Percentiles rank a stretch among this genome's conserved stretches.
These are phyloP conservation scores for Jacaranda mimosifolia DNA, from an alignment of 257 asterid genomes.

Conservation along the genomic window DNA sequence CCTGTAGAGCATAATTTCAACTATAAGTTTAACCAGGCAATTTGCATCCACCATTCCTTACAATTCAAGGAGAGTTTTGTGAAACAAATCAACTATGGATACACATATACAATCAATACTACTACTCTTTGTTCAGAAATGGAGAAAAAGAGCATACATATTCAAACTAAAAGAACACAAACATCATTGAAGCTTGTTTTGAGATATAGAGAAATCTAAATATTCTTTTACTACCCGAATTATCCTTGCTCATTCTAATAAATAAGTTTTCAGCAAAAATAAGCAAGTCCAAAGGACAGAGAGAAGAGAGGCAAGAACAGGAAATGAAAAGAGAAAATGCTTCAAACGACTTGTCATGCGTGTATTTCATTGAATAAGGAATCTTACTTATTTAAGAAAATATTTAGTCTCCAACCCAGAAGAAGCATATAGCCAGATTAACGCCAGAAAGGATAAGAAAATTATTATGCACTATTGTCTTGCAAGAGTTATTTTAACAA, in stretches of 20 bases:
- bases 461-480: neutral
- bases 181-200: neutral
- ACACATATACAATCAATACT: neutral
- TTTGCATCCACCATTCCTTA: neutral
- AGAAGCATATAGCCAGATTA: neutral
- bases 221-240: neutral
- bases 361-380: neutral
- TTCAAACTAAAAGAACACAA: neutral
- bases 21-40: constrained; percentile 25
- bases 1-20: constrained; percentile 64
- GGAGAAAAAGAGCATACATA: neutral
- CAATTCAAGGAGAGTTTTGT: neutral
- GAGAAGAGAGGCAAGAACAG: neutral
- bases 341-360: neutral
- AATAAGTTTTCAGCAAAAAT: neutral
- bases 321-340: neutral
- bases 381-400: no score
- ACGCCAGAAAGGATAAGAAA: neutral
- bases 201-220: neutral
- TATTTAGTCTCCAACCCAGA: neutral
- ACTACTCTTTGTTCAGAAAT: neutral
- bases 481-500: neutral
- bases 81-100: neutral
- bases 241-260: neutral
- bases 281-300: neutral